These are phyloP conservation scores for Leishmania tropica DNA, from an alignment of 208 protist genomes.

Conservation along the genomic window DNA sequence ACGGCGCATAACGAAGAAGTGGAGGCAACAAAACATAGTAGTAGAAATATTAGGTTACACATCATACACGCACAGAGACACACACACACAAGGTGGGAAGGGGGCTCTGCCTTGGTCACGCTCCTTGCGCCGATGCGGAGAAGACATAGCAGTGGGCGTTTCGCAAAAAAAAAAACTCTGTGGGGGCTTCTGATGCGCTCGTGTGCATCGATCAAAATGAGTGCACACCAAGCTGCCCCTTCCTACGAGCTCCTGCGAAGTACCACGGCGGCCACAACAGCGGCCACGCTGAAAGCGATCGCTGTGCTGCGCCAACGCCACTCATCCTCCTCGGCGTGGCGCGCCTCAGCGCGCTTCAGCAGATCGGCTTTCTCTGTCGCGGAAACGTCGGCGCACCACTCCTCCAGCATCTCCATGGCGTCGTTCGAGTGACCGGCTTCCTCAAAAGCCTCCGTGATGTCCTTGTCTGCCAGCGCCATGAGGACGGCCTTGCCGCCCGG, in stretches of 20 bases:
- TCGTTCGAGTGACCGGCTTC: conserved; percentile 38
- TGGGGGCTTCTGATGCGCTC: background rate
- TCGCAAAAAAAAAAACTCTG: background rate
- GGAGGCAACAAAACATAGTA: background rate
- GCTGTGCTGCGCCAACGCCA: conserved; percentile 44
- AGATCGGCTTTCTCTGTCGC: conserved; percentile 3
- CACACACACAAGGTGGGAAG: background rate
- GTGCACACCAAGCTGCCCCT: background rate
- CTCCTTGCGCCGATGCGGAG: background rate
- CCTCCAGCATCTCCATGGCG: conserved; percentile 31
- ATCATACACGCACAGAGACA: background rate
- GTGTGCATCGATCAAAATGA: background rate
- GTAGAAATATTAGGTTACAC: too few species aligned
- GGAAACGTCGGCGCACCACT: conserved; percentile 23
- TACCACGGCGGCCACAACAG: conserved; percentile 23
- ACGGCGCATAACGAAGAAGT: background rate
- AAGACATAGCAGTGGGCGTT: background rate
- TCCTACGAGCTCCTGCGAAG: conserved; percentile 28
- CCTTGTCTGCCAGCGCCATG: conserved; percentile 19
- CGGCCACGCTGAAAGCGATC: conserved; percentile 36
- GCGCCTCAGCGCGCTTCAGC: conserved; percentile 19
- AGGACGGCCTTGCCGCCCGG: conserved; percentile 38
- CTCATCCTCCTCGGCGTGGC: conserved; percentile 29
- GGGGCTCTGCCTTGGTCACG: background rate
- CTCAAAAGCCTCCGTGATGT: conserved; percentile 48